Conservation (phyloP, 306 rosid species). For the Medicago ruthenica region DNA sequence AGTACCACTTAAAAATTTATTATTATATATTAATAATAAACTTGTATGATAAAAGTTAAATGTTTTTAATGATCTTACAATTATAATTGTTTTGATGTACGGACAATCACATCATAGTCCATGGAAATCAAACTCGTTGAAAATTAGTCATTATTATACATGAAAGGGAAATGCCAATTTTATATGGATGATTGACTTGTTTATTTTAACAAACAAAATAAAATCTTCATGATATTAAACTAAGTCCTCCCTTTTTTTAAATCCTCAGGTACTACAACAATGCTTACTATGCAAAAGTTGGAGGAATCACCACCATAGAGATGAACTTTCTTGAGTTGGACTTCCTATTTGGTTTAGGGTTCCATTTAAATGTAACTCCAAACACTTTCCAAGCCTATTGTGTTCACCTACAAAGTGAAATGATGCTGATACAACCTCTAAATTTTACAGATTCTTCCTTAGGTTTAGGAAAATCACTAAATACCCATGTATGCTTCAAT, state of each 20-base stretch:
- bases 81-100: too few species aligned
- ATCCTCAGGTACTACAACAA: constrained; percentile 85
- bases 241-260: not conserved
- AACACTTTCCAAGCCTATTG: constrained; percentile 74
- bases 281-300: constrained; percentile 97
- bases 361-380: constrained; percentile 83
- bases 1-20: too few species aligned
- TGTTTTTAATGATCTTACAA: too few species aligned
- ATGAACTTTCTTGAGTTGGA: constrained; percentile 96
- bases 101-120: too few species aligned
- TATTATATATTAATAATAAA: too few species aligned
- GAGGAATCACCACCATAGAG: constrained; percentile 90
- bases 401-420: constrained; percentile 75
- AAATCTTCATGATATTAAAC: not conserved
- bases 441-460: constrained; percentile 58
- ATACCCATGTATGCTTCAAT: constrained; percentile 64
- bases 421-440: constrained; percentile 72
- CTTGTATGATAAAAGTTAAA: too few species aligned
- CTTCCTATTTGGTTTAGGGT: constrained; percentile 87
- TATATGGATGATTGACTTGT: too few species aligned
- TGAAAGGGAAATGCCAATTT: not conserved
- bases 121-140: too few species aligned
- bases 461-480: constrained; percentile 58
- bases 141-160: too few species aligned
- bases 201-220: too few species aligned